phyloP scores from a whole-genome alignment of 2,329 filamentous ascomycete genomes.

The Penicillium glabrum region DNA sequence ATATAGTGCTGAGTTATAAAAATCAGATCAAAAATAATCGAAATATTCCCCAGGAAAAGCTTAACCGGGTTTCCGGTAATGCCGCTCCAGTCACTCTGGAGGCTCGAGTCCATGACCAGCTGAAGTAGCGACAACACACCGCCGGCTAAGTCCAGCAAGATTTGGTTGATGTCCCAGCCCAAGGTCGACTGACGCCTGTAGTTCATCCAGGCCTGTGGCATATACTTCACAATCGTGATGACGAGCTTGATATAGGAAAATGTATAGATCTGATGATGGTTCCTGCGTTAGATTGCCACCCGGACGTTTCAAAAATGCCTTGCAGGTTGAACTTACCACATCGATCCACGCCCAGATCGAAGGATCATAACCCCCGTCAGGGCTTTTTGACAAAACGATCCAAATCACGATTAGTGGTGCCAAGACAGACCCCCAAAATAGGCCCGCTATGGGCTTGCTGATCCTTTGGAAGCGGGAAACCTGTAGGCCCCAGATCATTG shows the following conservation, averaged over 20 bases:
- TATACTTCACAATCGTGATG: slow-evolving; percentile 88
- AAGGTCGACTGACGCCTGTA: slow-evolving; percentile 79
- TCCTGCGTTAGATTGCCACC: slow-evolving; percentile 13
- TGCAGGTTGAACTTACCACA: slow-evolving; percentile 48
- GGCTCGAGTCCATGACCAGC: slow-evolving; percentile 77
- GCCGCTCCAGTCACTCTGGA: slow-evolving; percentile 85
- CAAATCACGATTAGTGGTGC: slow-evolving; percentile 35
- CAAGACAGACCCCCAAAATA: slow-evolving; percentile 68
- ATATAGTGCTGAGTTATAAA: slow-evolving; percentile 90
- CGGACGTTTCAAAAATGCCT: background rate
- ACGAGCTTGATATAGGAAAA: slow-evolving; percentile 86
- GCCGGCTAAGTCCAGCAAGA: slow-evolving; percentile 79
- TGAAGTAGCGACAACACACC: slow-evolving; percentile 80
- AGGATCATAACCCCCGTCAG: slow-evolving; percentile 47
- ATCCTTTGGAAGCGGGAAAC: slow-evolving; percentile 55
- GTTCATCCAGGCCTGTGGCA: slow-evolving; percentile 81
- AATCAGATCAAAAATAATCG: slow-evolving; percentile 78
- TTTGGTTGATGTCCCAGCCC: slow-evolving; percentile 84
- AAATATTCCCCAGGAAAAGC: slow-evolving; percentile 80
- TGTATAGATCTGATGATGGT: slow-evolving; percentile 55
- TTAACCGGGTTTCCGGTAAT: slow-evolving; percentile 91
- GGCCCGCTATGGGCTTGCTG: slow-evolving; percentile 63
- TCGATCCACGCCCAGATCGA: slow-evolving; percentile 64
- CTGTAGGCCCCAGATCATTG: slow-evolving; percentile 72
- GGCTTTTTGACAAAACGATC: slow-evolving; percentile 45